Evolutionary conservation across 2,329 filamentous ascomycete species (phyloP).

Genomic region (Rasamsonia emersonii): DNA sequence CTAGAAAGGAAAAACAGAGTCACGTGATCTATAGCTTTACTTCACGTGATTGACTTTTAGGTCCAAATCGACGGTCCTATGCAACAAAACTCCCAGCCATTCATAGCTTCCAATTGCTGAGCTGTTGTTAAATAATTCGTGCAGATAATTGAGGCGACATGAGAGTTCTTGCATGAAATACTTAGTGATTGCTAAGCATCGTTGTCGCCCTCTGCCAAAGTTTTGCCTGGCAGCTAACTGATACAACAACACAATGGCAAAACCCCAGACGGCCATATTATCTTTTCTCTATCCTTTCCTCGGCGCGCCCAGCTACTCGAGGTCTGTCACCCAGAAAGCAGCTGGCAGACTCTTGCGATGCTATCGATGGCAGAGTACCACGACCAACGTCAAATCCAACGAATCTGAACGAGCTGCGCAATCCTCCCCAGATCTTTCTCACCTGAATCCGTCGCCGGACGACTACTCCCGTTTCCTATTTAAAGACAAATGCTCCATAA

Average conservation of each 20-base stretch:
- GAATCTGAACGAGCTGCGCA: slow-evolving; percentile 10
- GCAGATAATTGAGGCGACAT: too few species aligned
- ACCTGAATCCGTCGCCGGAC: slow-evolving; percentile 71
- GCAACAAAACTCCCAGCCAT: too few species aligned
- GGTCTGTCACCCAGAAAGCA: slow-evolving; percentile 8
- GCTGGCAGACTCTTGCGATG: slow-evolving; percentile 5
- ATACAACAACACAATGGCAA: slow-evolving; percentile 9
- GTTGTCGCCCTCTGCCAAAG: background rate
- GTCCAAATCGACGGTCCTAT: too few species aligned
- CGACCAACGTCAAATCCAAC: slow-evolving; percentile 4
- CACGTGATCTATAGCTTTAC: too few species aligned
- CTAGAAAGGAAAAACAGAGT: too few species aligned
- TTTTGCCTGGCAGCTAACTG: background rate
- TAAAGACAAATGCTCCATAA: slow-evolving; percentile 73
- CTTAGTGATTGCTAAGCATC: too few species aligned
- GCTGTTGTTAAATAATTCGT: too few species aligned
- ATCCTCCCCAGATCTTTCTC: slow-evolving; percentile 32
- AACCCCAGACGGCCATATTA: slow-evolving; percentile 15
- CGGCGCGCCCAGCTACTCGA: slow-evolving; percentile 11
- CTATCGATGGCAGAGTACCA: slow-evolving; percentile 18
- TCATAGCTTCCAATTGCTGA: too few species aligned
- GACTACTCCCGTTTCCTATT: slow-evolving; percentile 80
- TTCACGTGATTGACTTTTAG: too few species aligned
- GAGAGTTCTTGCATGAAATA: too few species aligned
- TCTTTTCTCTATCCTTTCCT: slow-evolving; percentile 28